Evolutionary conservation across 2,329 filamentous ascomycete species (phyloP).

Genomic region (Epichloe gansuensis): DNA sequence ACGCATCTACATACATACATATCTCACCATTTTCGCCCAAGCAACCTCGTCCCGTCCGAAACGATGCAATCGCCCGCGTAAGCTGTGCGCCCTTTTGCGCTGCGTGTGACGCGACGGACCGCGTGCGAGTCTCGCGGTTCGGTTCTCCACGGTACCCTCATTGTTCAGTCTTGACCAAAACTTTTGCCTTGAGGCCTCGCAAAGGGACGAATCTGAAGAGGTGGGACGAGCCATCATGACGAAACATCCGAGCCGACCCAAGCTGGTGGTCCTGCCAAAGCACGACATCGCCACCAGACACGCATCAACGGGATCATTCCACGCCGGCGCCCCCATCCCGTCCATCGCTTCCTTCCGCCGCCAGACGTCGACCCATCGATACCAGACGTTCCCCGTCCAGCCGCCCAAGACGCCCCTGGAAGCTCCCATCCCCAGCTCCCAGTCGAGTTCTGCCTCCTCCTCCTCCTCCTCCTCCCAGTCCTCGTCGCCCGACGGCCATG

Average conservation of each 20-base stretch:
- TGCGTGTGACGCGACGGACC: neutral
- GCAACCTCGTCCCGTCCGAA: neutral
- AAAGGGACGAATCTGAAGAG: no score
- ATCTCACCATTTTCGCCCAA: neutral
- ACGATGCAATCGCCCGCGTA: neutral
- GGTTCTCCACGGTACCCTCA: neutral
- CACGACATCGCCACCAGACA: constrained; percentile 10
- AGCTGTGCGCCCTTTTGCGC: neutral
- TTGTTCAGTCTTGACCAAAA: neutral
- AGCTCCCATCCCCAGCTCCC: constrained; percentile 12
- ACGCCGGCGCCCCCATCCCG: constrained; percentile 38
- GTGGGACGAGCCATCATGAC: constrained; percentile 1
- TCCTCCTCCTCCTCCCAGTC: neutral
- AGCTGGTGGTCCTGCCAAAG: neutral
- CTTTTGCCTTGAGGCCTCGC: no score
- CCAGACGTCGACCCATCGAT: constrained; percentile 41
- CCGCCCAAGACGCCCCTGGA: constrained; percentile 55
- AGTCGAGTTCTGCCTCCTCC: constrained; percentile 9
- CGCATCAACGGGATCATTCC: constrained; percentile 34
- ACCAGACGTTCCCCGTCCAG: constrained; percentile 69
- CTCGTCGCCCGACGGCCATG: constrained; percentile 18
- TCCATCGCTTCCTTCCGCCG: constrained; percentile 20
- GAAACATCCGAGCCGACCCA: constrained; percentile 3
- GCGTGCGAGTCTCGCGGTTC: neutral
- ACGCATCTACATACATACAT: neutral